Conservation (phyloP, 805 yeast genomes). For the Yarrowia sp. region DNA sequence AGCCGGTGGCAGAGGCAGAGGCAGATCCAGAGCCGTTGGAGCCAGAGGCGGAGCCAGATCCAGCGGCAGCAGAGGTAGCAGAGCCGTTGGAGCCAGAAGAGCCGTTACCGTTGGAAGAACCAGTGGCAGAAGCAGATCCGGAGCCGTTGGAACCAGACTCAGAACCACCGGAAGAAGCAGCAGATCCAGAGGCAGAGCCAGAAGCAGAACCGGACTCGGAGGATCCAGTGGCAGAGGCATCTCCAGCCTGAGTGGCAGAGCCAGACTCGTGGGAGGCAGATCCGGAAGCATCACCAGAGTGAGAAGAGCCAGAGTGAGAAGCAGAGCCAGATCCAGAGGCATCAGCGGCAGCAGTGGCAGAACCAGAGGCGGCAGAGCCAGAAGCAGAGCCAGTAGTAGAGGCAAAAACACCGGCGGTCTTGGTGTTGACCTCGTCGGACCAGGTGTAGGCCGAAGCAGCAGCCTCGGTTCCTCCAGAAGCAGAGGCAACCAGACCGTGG, state of each 20-base stretch:
- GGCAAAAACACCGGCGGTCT: constrained; percentile 7
- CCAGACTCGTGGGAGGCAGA: neutral
- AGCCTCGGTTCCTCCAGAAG: constrained; percentile 17
- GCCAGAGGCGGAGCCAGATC: neutral
- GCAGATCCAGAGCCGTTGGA: neutral
- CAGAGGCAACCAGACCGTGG: constrained; percentile 29
- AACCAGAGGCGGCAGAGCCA: neutral
- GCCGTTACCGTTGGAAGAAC: neutral
- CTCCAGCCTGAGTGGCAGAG: neutral
- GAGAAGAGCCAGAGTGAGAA: neutral
- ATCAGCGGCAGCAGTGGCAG: neutral
- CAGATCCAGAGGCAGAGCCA: neutral
- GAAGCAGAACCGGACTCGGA: neutral
- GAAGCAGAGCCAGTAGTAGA: constrained; percentile 4
- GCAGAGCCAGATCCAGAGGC: neutral
- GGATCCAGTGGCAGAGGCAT: neutral
- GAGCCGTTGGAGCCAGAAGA: neutral
- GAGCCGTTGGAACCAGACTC: neutral
- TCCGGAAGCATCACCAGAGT: neutral
- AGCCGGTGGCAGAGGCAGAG: neutral
- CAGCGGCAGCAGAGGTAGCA: neutral
- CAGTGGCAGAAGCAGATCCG: neutral
- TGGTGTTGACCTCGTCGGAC: constrained; percentile 19
- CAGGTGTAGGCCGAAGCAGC: constrained; percentile 16
- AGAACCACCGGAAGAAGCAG: neutral